Base-by-base conservation (phyloP, 306 rosid genomes). In the Vigna trinervia region DNA sequence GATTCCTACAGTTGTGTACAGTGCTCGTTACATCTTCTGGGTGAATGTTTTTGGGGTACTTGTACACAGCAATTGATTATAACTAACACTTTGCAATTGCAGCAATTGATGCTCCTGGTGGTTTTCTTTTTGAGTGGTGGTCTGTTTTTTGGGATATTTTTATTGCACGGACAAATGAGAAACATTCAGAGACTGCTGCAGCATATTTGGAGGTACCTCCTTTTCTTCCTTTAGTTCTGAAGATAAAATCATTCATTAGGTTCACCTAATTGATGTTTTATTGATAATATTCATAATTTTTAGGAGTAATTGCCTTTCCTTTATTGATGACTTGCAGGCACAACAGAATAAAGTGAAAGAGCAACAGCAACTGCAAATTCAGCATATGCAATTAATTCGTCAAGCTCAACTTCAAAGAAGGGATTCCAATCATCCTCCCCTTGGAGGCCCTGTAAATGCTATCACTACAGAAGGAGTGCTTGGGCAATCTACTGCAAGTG, bases 21-120 rank as follows among this genome's bases (percentile, higher is more conserved):
- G 30, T 74, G 74, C 64, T 9, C 13, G 17, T 28, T 53, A 19
- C 61, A 47, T 83, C 32, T 12, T 15, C 38, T 38, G 46, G 72
- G 64, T 64, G 59, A 23, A 48, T 38, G 34, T 15, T 66, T 51
- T 76, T 19, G 6, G 52, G 53, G 48, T 28, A 36, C 53, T 63
- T 56, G 4, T 50, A 69, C 20, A 69, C 22, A 22, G 52, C 20
- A 67, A 54, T 30, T 69, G 58, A 45, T 81, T 71, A 19, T 81
- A 65, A 59, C 53, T 73, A n/a, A 57, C 59, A 51, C 26, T 50
- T 53, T 72, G 66, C 41, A 80, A 78, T 53, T 85, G 90, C 96
- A 94, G 97, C 98, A 73, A 94, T 92, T 85, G 98, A 94, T 92
- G 98, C 97, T 68, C 98, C 97, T 60, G 96, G 97, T 34, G 98